Evolutionary conservation across 192 early-diverging fungal species (phyloP), one percentile per base, ranked within the genome.

Genomic region (Entomortierella lignicola): DNA sequence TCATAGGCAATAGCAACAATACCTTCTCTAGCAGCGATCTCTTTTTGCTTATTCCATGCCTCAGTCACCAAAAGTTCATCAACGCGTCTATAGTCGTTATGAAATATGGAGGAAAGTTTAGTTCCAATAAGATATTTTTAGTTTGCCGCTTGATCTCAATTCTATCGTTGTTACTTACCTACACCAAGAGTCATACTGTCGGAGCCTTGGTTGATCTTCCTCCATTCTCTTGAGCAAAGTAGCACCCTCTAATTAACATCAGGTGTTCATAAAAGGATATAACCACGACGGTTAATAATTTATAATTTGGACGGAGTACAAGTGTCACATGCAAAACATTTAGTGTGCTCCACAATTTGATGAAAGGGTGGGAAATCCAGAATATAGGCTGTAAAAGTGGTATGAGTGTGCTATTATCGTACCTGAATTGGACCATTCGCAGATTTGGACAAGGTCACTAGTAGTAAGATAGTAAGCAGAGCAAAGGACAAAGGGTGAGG

Each of bases 101-200:
- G 23, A 34, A 59, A n/a, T 43, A 21, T 21, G 43, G 18, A 20
- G 23, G 17, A 7, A 37, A 7, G 4, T 37, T 37, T 10, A 37
- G 5, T 37, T 37, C 10, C 34, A 7, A 37, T n/a, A n/a, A n/a
- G n/a, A n/a, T n/a, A n/a, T n/a, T n/a, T n/a, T n/a, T n/a, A n/a
- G n/a, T n/a, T n/a, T n/a, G n/a, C n/a, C n/a, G n/a, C n/a, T n/a
- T n/a, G n/a, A 37, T 37, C 10, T 37, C 34, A 37, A 10, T 20
- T 15, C 52, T 54, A 2, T 54, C 18, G 34, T 20, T 29, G 42
- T 18, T 44, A 1, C 43, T 55, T 67, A 83, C 72, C 83, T 77
- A 55, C 88, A 88, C 89, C 89, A 93, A 1, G 82, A 75, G 59
- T 91, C 89, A 64, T 91, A 92, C 69, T 93, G 92, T 29, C 82